These are phyloP conservation scores for Eudorina sp. DNA, from an alignment of 139 green algal genomes.

Conservation along the genomic window DNA sequence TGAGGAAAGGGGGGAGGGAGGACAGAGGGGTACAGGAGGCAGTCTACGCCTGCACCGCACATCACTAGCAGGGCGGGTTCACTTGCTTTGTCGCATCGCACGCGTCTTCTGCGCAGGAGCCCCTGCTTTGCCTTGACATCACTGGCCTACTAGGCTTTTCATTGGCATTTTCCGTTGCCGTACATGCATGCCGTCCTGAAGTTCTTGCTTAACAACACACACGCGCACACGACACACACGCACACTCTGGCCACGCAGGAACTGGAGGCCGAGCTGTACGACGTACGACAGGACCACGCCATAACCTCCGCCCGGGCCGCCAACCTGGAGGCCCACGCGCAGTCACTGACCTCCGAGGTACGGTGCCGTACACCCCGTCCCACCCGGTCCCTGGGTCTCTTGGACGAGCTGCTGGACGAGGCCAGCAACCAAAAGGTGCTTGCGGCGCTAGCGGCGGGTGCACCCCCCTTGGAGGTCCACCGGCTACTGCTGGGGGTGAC, in stretches of 20 bases:
- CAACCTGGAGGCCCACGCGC: neutral
- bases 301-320: neutral
- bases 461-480: slow-evolving; percentile 27
- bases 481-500: slow-evolving; percentile 43
- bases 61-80: no score
- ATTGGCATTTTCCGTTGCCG: no score
- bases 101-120: no score
- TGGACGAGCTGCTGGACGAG: slow-evolving; percentile 28
- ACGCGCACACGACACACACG: no score
- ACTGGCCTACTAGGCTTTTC: no score
- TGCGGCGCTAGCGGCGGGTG: slow-evolving; percentile 25
- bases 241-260: slow-evolving; percentile 11
- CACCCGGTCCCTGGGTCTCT: neutral
- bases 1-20: neutral
- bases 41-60: no score
- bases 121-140: no score
- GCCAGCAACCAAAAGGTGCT: neutral
- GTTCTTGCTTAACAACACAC: no score
- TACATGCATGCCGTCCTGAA: no score
- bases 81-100: no score
- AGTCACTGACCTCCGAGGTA: slow-evolving; percentile 6
- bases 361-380: slow-evolving; percentile 38
- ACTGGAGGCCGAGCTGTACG: slow-evolving; percentile 23
- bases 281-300: slow-evolving; percentile 2
- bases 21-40: no score